phyloP scores from a whole-genome alignment of 2,329 filamentous ascomycete genomes.

The Verticillium alfalfae region DNA sequence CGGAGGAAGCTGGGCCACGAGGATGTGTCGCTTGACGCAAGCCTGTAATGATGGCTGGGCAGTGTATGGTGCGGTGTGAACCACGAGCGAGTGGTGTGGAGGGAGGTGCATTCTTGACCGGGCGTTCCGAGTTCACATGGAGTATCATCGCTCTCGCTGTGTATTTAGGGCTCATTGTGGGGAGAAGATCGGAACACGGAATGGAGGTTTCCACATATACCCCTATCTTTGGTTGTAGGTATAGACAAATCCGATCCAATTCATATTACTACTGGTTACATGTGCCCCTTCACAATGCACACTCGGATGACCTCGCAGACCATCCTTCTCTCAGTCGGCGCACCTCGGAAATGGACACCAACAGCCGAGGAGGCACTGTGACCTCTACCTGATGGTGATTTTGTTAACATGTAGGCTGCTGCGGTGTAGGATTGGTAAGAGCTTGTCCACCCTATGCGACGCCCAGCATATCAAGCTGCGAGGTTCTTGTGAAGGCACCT shows the following conservation, averaged over 20 bases:
- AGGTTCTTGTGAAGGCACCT: not conserved
- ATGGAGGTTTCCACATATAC: conserved; percentile 21
- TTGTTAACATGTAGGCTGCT: too few species aligned
- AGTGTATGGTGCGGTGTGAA: conserved; percentile 15
- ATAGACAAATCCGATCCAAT: conserved; percentile 26
- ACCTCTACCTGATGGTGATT: too few species aligned
- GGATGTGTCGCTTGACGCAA: not conserved
- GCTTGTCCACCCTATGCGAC: too few species aligned
- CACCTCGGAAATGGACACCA: too few species aligned
- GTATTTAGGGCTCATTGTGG: conserved; percentile 2
- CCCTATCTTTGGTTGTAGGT: conserved; percentile 25
- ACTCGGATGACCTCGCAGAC: too few species aligned
- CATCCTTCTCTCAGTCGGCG: too few species aligned
- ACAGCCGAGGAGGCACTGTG: too few species aligned
- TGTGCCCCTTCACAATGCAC: conserved; percentile 7
- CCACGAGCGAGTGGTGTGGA: not conserved
- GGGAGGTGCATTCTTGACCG: not conserved
- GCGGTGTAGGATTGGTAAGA: too few species aligned
- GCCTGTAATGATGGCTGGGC: not conserved
- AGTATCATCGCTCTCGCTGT: not conserved
- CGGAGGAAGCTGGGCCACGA: conserved; percentile 20
- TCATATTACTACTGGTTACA: conserved; percentile 10
- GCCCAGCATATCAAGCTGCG: not conserved
- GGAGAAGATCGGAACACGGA: conserved; percentile 7
- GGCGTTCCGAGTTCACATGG: not conserved